Evolutionary conservation across 2,329 filamentous ascomycete genomes (phyloP).

Genomic region (Ambrosiella beaveri): DNA sequence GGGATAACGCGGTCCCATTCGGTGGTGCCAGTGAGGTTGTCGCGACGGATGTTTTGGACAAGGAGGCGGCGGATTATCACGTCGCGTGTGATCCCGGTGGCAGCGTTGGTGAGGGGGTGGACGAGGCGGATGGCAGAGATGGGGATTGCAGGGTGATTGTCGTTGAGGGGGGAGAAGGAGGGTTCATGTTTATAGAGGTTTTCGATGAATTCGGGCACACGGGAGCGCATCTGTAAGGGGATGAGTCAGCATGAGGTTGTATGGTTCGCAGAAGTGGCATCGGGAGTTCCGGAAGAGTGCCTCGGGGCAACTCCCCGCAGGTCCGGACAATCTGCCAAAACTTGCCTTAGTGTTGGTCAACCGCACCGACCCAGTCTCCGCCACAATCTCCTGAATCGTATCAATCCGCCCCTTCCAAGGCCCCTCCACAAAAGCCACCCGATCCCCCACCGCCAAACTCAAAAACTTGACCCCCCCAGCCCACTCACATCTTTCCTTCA

Average conservation of each 20-base stretch:
- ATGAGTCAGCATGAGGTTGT: not conserved
- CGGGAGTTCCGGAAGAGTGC: not conserved
- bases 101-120: conserved; percentile 50
- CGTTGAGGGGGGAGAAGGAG: conserved; percentile 20
- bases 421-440: conserved; percentile 67
- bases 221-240: not conserved
- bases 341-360: conserved; percentile 47
- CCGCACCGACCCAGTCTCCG: conserved; percentile 37
- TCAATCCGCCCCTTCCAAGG: conserved; percentile 73
- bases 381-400: conserved; percentile 40
- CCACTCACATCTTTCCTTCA: conserved; percentile 33
- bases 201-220: conserved; percentile 12
- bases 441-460: conserved; percentile 51
- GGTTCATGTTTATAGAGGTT: conserved; percentile 23
- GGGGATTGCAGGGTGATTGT: conserved; percentile 39
- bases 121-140: conserved; percentile 67
- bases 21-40: conserved; percentile 25
- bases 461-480: conserved; percentile 38
- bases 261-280: not conserved
- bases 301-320: not conserved
- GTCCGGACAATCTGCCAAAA: too few relatives aligned
- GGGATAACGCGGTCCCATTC: conserved; percentile 44
- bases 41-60: conserved; percentile 27
- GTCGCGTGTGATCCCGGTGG: conserved; percentile 49
- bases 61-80: conserved; percentile 59